A percentile compares a stretch with the other conserved stretches of the same genome.
Evolutionary conservation across 306 rosid genomes (phyloP).

Genomic region (Inga leiocalycina): DNA sequence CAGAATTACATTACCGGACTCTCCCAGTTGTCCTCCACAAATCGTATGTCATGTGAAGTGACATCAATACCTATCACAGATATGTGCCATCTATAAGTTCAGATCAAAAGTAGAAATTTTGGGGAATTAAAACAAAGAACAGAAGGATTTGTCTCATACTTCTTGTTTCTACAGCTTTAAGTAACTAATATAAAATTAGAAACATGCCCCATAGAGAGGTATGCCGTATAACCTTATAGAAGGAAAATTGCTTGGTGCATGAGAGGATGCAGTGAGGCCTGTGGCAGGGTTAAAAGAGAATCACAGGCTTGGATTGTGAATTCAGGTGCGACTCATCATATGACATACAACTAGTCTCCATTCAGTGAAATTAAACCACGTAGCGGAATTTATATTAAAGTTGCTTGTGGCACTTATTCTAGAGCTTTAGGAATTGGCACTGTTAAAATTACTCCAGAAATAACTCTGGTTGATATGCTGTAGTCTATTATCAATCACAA

Average conservation of each 20-base stretch:
- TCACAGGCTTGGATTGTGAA: too few species aligned
- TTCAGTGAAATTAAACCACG: too few species aligned
- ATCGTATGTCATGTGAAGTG: constrained; percentile 85
- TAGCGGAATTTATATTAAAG: too few species aligned
- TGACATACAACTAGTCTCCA: too few species aligned
- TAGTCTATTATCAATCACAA: too few species aligned
- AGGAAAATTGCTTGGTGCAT: background rate
- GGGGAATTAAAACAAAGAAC: background rate
- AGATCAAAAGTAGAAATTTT: constrained; percentile 30
- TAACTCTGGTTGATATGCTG: too few species aligned
- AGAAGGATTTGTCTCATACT: constrained; percentile 17
- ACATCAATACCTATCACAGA: constrained; percentile 80
- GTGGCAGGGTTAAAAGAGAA: background rate
- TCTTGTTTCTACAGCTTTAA: constrained; percentile 5
- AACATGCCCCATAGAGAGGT: background rate
- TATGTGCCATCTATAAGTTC: constrained; percentile 33
- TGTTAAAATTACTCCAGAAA: too few species aligned
- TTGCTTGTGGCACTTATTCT: too few species aligned
- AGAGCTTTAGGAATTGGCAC: too few species aligned
- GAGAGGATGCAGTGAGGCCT: too few species aligned
- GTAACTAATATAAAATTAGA: constrained; percentile 4
- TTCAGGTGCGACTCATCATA: too few species aligned
- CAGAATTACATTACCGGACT: constrained; percentile 74
- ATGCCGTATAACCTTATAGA: background rate
- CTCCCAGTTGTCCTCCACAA: constrained; percentile 99